A percentile compares a stretch with the other conserved stretches of the same genome.
phyloP scores from a whole-genome alignment of 2,329 filamentous ascomycete genomes.

The Fusarium begoniae region DNA sequence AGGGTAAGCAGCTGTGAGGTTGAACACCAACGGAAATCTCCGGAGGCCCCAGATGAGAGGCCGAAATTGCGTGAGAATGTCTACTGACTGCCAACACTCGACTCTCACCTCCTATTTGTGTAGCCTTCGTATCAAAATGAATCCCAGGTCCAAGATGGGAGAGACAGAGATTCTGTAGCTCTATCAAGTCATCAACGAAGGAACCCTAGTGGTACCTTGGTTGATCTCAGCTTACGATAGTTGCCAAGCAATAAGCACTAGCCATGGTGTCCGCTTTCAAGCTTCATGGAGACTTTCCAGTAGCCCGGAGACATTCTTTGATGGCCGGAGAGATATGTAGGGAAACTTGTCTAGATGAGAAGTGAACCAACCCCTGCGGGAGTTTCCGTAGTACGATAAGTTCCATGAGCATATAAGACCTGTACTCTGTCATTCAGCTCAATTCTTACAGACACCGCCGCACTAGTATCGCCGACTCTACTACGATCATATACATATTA shows the following conservation, averaged over 20 bases:
- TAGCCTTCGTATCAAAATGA: neutral
- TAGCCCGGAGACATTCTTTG: neutral
- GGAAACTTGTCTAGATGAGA: too few relatives aligned
- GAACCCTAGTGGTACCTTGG: too few relatives aligned
- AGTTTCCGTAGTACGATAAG: too few relatives aligned
- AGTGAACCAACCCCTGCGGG: accelerated
- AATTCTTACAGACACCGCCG: neutral
- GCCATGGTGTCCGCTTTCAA: neutral
- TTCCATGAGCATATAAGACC: neutral
- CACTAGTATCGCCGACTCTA: neutral
- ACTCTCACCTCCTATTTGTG: neutral
- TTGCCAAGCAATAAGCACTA: neutral
- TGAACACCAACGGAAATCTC: neutral
- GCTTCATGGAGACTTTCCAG: neutral
- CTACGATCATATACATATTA: neutral
- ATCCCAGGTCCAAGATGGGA: neutral
- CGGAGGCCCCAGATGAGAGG: neutral
- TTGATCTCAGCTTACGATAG: neutral
- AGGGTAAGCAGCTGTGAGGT: neutral
- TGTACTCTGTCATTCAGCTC: too few relatives aligned
- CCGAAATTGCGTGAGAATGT: neutral
- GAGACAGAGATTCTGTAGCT: neutral
- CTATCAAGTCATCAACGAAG: neutral
- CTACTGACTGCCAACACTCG: neutral
- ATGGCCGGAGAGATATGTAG: neutral